Conservation (phyloP, 768 basidiomycete species). For the Pilatotrama ljubarskyi region DNA sequence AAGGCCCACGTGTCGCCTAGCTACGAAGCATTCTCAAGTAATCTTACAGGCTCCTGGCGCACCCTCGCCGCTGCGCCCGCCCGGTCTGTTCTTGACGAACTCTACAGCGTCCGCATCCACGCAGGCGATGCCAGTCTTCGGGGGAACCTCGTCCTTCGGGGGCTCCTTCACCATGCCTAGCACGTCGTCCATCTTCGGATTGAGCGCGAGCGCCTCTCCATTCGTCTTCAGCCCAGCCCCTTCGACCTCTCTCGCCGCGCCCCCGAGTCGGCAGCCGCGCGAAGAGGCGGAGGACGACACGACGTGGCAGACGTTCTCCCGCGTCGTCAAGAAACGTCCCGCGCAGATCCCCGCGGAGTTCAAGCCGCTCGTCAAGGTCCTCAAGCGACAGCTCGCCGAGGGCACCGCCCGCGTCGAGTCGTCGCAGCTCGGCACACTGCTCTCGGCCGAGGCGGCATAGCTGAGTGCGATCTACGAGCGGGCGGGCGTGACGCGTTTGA, state of each 20-base stretch:
- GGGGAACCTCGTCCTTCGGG: background rate
- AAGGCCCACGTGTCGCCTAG: no score
- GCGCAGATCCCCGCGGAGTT: conserved; percentile 21
- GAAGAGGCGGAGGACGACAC: background rate
- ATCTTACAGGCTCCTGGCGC: background rate
- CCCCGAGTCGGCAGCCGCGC: background rate
- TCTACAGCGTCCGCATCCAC: no score
- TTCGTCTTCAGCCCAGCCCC: background rate
- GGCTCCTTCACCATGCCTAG: background rate
- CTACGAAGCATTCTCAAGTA: no score
- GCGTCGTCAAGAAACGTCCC: conserved; percentile 7
- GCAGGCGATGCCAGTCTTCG: background rate
- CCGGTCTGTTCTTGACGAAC: background rate
- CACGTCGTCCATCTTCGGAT: background rate
- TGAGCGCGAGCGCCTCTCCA: background rate
- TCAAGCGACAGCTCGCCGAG: conserved; percentile 21
- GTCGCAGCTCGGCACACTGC: conserved; percentile 29
- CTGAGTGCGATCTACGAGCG: conserved; percentile 19
- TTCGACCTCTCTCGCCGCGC: background rate
- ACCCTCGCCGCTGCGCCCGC: background rate
- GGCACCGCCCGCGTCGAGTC: conserved; percentile 23
- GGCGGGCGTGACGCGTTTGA: conserved; percentile 27
- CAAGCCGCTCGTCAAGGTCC: conserved; percentile 28
- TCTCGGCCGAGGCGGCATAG: conserved; percentile 14
- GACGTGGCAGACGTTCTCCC: conserved; percentile 6